phyloP scores from a whole-genome alignment of 306 rosid genomes.

The Mucuna pruriens region DNA sequence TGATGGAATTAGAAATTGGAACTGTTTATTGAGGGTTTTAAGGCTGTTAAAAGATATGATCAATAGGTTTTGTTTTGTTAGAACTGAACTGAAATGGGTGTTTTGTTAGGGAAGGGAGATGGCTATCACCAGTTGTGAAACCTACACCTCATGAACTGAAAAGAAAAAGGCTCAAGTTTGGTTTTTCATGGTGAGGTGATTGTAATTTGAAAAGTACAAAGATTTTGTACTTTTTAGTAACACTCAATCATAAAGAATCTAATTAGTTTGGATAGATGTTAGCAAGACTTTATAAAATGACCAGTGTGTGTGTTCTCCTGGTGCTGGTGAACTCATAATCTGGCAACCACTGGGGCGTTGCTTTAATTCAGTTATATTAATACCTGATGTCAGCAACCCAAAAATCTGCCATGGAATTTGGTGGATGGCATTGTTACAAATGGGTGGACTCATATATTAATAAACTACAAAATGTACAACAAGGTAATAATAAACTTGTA shows the following conservation, averaged over 20 bases:
- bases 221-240: not conserved
- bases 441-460: not conserved
- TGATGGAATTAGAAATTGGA: not conserved
- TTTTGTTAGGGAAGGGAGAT: not conserved
- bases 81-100: not conserved
- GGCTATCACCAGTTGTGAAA: slow-evolving; percentile 4
- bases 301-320: not conserved
- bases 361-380: too few relatives aligned
- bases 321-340: not conserved
- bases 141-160: not conserved
- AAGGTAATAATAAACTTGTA: not conserved
- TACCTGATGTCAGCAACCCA: too few relatives aligned
- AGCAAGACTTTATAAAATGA: too few relatives aligned
- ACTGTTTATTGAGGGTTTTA: not conserved
- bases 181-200: not conserved
- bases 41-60: not conserved
- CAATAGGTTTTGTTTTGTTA: not conserved
- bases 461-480: not conserved
- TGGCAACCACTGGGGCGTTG: too few relatives aligned
- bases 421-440: not conserved
- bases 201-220: not conserved
- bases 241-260: not conserved
- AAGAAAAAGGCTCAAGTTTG: not conserved
- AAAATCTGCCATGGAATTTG: not conserved
- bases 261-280: not conserved